These are phyloP conservation scores for Serendipita sp. DNA, from an alignment of 768 basidiomycete species.

Conservation along the genomic window DNA sequence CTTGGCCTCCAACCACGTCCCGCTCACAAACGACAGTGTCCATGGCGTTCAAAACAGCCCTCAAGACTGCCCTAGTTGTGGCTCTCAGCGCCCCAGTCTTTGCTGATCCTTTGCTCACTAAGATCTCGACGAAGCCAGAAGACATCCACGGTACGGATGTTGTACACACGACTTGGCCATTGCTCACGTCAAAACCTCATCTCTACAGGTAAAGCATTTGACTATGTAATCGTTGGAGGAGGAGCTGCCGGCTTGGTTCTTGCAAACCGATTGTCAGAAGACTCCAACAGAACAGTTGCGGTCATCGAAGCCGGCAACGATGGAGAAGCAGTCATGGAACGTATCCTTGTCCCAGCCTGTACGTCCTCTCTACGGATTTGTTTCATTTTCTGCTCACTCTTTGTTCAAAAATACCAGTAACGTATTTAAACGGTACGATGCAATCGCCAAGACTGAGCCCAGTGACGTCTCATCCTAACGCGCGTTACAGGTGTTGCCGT, in stretches of 20 bases:
- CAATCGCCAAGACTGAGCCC: not conserved
- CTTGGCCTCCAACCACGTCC: not conserved
- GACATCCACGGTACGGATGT: slow-evolving; percentile 1
- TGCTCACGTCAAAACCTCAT: not conserved
- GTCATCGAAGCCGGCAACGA: slow-evolving; percentile 19
- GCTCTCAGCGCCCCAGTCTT: not conserved
- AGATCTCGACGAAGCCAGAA: not conserved
- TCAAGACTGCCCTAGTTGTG: not conserved
- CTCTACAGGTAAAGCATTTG: slow-evolving; percentile 24
- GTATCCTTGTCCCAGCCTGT: not conserved
- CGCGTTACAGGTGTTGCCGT: slow-evolving; percentile 3
- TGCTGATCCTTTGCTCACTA: not conserved
- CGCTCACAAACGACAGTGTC: not conserved
- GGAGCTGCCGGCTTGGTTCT: slow-evolving; percentile 33
- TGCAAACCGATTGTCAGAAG: slow-evolving; percentile 32
- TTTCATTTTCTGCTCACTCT: not conserved
- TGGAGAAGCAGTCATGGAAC: slow-evolving; percentile 5
- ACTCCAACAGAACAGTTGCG: slow-evolving; percentile 28
- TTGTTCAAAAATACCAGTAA: not conserved
- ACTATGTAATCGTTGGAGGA: slow-evolving; percentile 39
- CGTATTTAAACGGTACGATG: not conserved
- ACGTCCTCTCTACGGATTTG: not conserved
- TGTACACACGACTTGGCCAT: not conserved
- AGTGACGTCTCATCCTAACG: not conserved
- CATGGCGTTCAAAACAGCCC: slow-evolving; percentile 1